These are phyloP conservation scores for Xylaria sp. DNA, from an alignment of 2,329 filamentous ascomycete genomes.

Conservation along the genomic window DNA sequence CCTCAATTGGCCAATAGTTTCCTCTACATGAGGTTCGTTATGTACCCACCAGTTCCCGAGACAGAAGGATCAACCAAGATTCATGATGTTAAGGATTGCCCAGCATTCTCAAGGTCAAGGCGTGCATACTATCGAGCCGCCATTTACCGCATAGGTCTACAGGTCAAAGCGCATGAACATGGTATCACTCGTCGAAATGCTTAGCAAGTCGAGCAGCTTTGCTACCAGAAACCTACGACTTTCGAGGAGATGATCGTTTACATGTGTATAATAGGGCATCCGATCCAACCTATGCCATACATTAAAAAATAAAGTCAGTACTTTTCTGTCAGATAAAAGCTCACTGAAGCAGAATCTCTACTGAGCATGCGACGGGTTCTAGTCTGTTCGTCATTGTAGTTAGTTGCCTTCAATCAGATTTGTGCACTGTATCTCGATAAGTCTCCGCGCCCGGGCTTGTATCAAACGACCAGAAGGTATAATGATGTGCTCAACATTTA, in stretches of 20 bases:
- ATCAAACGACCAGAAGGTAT: not conserved
- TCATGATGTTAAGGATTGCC: not conserved
- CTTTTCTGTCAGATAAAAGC: not conserved
- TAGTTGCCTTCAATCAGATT: no score
- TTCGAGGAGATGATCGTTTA: not conserved
- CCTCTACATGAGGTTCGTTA: not conserved
- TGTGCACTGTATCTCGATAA: no score
- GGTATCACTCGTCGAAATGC: not conserved
- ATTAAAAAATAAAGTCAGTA: not conserved
- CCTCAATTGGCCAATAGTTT: slow-evolving; percentile 2
- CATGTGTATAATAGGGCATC: no score
- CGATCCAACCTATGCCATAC: no score
- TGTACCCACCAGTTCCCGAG: slow-evolving; percentile 12
- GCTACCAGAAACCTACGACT: not conserved
- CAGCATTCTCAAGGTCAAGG: slow-evolving; percentile 13
- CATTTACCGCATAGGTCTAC: not conserved
- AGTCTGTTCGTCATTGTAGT: no score
- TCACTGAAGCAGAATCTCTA: no score
- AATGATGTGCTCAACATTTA: not conserved
- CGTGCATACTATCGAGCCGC: slow-evolving; percentile 20
- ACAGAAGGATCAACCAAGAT: slow-evolving; percentile 23
- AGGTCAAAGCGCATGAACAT: slow-evolving; percentile 9
- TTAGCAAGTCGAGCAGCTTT: not conserved
- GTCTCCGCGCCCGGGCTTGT: no score
- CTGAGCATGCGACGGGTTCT: no score